These are phyloP conservation scores for Elaeis guineensis DNA, from an alignment of 176 grass and related monocot species.

Conservation along the genomic window DNA sequence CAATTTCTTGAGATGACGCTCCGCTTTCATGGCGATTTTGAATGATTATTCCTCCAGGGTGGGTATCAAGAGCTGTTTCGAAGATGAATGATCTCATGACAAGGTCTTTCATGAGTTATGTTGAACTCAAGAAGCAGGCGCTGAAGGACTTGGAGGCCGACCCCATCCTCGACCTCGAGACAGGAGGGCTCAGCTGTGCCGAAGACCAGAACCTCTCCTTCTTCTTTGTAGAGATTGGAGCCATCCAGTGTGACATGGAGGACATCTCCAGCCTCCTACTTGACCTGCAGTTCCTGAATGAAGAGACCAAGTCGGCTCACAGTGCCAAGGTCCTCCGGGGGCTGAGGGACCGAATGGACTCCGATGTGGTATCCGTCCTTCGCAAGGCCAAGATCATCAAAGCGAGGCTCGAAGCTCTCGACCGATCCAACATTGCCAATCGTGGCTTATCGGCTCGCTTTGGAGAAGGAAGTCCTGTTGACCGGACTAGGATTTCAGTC, in stretches of 20 bases:
- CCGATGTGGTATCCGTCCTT: constrained; percentile 30
- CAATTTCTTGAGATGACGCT: too few relatives aligned
- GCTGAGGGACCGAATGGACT: constrained; percentile 32
- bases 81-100: constrained; percentile 23
- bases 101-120: constrained; percentile 13
- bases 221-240: constrained; percentile 30
- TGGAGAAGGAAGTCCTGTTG: constrained; percentile 28
- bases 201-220: constrained; percentile 14
- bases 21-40: too few relatives aligned
- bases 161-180: background rate
- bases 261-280: constrained; percentile 23
- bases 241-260: constrained; percentile 30
- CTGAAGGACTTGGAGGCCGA: background rate
- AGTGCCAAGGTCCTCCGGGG: constrained; percentile 29
- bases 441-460: constrained; percentile 19
- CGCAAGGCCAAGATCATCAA: constrained; percentile 41
- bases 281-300: constrained; percentile 27
- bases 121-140: constrained; percentile 25
- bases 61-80: too few relatives aligned
- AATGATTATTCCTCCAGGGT: too few relatives aligned
- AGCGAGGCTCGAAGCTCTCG: constrained; percentile 26
- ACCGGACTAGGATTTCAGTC: constrained; percentile 27
- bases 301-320: constrained; percentile 26
- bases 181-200: background rate
- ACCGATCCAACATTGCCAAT: constrained; percentile 32